Base-by-base conservation (phyloP, 176 grass and related monocot species). In the barley (Hordeum vulgare) region DNA sequence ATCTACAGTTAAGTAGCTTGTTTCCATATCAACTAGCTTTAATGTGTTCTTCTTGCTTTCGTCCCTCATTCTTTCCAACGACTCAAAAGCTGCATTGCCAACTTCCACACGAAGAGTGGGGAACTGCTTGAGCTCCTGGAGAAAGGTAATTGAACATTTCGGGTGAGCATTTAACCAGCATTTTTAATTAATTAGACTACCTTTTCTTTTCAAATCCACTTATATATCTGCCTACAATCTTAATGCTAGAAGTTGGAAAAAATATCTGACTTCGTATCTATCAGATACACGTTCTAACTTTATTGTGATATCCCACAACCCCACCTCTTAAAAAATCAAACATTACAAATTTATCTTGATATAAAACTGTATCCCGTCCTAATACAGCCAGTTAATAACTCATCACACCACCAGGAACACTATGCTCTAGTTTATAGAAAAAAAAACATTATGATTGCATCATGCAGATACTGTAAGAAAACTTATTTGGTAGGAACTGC, bases 1-100 rank as follows among this genome's bases (percentile, higher is more conserved):
- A 92, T 99, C 97, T 41, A 99, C 93, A 73, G 97, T 96, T 80
- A 99, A 82, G 78, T 99, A 99, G 86, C 97, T 96, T 61, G 89
- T 90, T 67, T 99, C 97, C 97, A 99, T 99, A 69, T 99, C 97
- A 67, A 99, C 97, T 10, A 99, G 88, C 81, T 96, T 99, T 53
- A 99, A 74, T 21, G 97, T 99, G 72, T 94, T 89, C 81, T 99
- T 99, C 85, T 92, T 99, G 91, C 96, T 99, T 87, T 99, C 96
- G 18, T 96, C 96, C 80, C 88, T 96, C 96, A 99, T 99, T 90
- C 93, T 90, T 72, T 99, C 96, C 83, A 99, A 88, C 56, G 96
- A 96, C 74, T 99, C 93, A 68, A 99, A 90, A 78, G 96, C 96
- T 18, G 96, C 96, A 73, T 82, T 96, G 63, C 91, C 77, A 61